Evolutionary conservation across 495 filamentous ascomycete genomes (phyloP).

Genomic region (Aspergillus taichungensis): DNA sequence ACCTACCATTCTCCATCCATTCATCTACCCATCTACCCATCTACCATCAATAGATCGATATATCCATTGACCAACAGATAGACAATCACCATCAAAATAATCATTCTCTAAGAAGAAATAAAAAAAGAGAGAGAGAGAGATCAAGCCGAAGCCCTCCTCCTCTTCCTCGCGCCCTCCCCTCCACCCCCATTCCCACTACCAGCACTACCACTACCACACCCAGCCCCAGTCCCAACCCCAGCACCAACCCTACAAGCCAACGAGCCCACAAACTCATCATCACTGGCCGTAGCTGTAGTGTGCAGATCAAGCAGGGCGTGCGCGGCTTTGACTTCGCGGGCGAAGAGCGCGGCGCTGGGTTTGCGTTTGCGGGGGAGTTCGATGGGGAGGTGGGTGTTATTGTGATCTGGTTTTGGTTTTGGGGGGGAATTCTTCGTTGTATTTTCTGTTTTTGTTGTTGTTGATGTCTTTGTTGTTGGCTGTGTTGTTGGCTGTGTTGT

Average conservation of each 20-base stretch:
- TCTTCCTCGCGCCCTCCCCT: background rate
- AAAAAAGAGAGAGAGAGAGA: no score
- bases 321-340: constrained; percentile 45
- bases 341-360: constrained; percentile 3
- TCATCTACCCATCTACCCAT: no score
- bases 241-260: background rate
- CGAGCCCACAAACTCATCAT: constrained; percentile 4
- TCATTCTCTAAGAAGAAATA: no score
- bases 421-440: constrained; percentile 4
- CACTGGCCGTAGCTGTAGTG: constrained; percentile 29
- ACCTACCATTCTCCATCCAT: no score
- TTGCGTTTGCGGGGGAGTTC: background rate
- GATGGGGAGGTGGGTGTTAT: background rate
- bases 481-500: no score
- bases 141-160: constrained; percentile 11
- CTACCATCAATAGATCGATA: no score
- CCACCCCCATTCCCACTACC: constrained; percentile 4
- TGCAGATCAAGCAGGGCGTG: constrained; percentile 48
- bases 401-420: background rate
- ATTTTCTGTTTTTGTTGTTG: background rate
- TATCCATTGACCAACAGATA: no score
- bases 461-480: background rate
- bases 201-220: constrained; percentile 2
- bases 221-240: background rate
- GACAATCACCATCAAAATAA: no score